Conservation (phyloP, 805 yeast species). For the Cyberlindnera sargentensis region DNA sequence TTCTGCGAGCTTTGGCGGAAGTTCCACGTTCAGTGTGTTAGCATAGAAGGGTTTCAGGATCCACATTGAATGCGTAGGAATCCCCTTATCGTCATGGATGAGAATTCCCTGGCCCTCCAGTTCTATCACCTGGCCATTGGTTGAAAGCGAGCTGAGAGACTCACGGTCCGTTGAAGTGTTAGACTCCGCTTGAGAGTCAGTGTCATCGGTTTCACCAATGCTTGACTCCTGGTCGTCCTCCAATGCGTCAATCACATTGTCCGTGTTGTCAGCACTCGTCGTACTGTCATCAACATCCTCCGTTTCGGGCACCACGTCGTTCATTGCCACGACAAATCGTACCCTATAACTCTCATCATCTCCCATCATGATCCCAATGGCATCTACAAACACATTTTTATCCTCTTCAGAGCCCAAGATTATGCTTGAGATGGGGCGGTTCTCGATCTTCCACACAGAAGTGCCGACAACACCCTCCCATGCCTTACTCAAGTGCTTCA, state of each 20-base stretch:
- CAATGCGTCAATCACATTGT: conserved; percentile 15
- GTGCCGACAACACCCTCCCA: conserved; percentile 82
- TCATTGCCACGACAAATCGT: conserved; percentile 49
- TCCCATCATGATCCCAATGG: conserved; percentile 58
- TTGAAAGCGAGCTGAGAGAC: conserved; percentile 31
- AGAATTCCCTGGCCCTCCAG: conserved; percentile 92
- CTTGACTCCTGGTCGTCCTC: conserved; percentile 9
- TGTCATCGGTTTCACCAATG: not conserved
- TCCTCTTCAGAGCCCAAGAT: conserved; percentile 62
- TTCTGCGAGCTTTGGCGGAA: conserved; percentile 65
- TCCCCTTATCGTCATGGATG: conserved; percentile 53
- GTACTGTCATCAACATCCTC: conserved; percentile 4
- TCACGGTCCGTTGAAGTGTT: conserved; percentile 27
- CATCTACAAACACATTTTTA: conserved; percentile 58
- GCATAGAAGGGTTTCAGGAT: conserved; percentile 74
- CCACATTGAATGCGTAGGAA: conserved; percentile 89
- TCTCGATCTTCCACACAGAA: conserved; percentile 42
- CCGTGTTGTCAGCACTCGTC: conserved; percentile 8
- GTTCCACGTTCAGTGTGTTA: conserved; percentile 52
- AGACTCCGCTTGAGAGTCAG: not conserved
- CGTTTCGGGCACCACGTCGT: conserved; percentile 23
- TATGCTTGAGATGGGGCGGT: conserved; percentile 53
- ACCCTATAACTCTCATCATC: conserved; percentile 78
- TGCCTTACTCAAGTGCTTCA: conserved; percentile 64
- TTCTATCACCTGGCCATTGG: conserved; percentile 59